Evolutionary conservation across 192 early-diverging fungal genomes (phyloP), one percentile per base, ranked within the genome.

Genomic region (Podochytrium sp.): DNA sequence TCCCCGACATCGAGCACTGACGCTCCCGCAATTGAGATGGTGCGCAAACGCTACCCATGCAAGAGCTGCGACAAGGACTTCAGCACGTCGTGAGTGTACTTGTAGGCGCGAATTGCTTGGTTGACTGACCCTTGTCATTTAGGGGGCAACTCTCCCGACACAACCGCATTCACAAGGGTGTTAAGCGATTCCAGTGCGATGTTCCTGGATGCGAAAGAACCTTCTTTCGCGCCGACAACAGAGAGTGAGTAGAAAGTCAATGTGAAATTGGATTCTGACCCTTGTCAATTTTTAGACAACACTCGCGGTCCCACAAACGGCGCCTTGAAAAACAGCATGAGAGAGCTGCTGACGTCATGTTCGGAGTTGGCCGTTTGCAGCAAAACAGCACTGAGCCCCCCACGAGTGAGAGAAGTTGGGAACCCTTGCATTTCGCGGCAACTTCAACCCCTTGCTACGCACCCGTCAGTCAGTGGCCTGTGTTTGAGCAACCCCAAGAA

Each of bases 181-280:
- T 69, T 30, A 51, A 55, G 10, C n/a, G 33, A 10, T 69, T 55
- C 29, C 25, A 4, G 2, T 69, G 66, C 37, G 32, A 29, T n/a
- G 51, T 69, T 35, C 50, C 12, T 2, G 66, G 66, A 18, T 69
- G 66, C 20, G n/a, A 10, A 1, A 47, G 66, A 1, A 69, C 43
- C n/a, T 69, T 69, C 51, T 69, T 69, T 34, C 66, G 66, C 10
- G 66, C 66, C 6, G 66, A 69, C 66, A 65, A 65, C 38, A 18
- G 64, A 43, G 64, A 65, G 64, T 65, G 33, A 42, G 64, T 33
- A 16, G n/a, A 10, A 38, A 6, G 27, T 49, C 29, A 30, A 14
- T 14, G 16, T 1, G n/a, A 35, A 40, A 27, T 23, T 1, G 29
- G 16, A 0, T 41, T 0, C 20, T 38, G 20, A 1, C 29, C 12